Percentiles rank a stretch among this genome's conserved stretches.
phyloP scores from a whole-genome alignment of 495 filamentous ascomycete species.

The Tuber calosporum region DNA sequence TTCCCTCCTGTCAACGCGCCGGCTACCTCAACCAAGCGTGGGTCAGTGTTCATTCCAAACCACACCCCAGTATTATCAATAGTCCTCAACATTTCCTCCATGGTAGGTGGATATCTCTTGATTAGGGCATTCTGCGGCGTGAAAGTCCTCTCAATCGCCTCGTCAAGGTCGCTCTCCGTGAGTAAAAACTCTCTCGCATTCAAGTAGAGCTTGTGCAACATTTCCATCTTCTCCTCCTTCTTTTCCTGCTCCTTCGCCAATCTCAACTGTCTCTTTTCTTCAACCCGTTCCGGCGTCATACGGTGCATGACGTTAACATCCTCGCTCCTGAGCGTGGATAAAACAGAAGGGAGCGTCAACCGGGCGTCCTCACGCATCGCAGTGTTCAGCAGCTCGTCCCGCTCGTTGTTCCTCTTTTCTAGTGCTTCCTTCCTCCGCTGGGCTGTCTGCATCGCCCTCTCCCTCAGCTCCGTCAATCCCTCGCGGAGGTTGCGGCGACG shows the following conservation, averaged over 20 bases:
- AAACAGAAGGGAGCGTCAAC: conserved; percentile 53
- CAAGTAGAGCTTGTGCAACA: conserved; percentile 58
- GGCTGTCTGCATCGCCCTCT: conserved; percentile 8
- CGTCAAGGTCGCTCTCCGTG: conserved; percentile 55
- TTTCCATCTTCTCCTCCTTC: conserved; percentile 45
- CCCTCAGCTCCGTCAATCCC: conserved; percentile 53
- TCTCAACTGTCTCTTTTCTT: conserved; percentile 45
- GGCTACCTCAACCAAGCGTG: conserved; percentile 54
- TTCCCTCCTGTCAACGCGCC: conserved; percentile 63
- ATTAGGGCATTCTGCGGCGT: conserved; percentile 48
- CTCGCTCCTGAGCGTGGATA: conserved; percentile 36
- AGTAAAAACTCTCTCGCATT: conserved; percentile 59
- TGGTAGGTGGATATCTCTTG: conserved; percentile 49
- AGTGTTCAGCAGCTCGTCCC: conserved; percentile 47
- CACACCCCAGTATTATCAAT: conserved; percentile 31
- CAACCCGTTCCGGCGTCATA: conserved; percentile 24
- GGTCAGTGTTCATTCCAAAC: conserved; percentile 44
- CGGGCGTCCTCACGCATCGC: conserved; percentile 56
- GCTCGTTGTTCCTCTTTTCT: conserved; percentile 39
- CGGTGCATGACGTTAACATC: conserved; percentile 46
- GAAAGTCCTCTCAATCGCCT: conserved; percentile 57
- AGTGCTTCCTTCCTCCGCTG: conserved; percentile 10
- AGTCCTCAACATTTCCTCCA: conserved; percentile 47
- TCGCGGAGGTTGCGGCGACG: conserved; percentile 59
- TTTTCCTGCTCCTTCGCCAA: conserved; percentile 44